These are phyloP conservation scores for Aspergillus panamensis DNA, from an alignment of 495 filamentous ascomycete genomes.

Conservation along the genomic window DNA sequence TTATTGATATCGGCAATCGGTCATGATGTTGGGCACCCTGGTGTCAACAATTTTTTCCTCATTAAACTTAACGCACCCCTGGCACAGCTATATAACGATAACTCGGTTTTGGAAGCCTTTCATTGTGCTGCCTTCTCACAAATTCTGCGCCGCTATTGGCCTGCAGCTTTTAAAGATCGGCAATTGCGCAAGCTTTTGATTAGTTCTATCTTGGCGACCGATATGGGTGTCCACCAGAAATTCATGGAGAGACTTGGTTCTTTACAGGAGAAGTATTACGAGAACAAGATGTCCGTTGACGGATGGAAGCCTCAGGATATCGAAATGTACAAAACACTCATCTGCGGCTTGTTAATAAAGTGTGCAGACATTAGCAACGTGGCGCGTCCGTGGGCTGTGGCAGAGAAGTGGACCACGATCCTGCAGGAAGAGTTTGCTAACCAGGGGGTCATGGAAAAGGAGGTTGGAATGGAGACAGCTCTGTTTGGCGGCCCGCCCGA, in stretches of 20 bases:
- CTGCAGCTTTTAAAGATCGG: conserved; percentile 65
- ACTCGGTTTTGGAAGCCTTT: conserved; percentile 94
- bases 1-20: conserved; percentile 92
- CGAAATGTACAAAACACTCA: conserved; percentile 69
- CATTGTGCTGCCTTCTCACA: conserved; percentile 97
- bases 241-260: conserved; percentile 84
- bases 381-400: conserved; percentile 76
- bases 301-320: conserved; percentile 69
- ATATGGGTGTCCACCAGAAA: conserved; percentile 95
- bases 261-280: conserved; percentile 69
- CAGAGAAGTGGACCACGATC: conserved; percentile 82
- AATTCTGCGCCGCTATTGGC: conserved; percentile 92
- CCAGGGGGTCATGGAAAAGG: conserved; percentile 86
- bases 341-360: conserved; percentile 90
- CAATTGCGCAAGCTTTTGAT: conserved; percentile 87
- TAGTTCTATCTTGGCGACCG: conserved; percentile 90
- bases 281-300: conserved; percentile 54
- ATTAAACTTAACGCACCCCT: conserved; percentile 89
- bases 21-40: conserved; percentile 95
- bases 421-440: conserved; percentile 91
- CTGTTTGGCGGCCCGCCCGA: conserved; percentile 80
- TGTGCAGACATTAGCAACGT: conserved; percentile 99
- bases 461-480: conserved; percentile 80
- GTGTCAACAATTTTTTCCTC: conserved; percentile 96
- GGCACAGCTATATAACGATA: conserved; percentile 97